Base-by-base conservation (phyloP, 2,329 filamentous ascomycete genomes). In the Teratosphaeria pseudoeucalypti region DNA sequence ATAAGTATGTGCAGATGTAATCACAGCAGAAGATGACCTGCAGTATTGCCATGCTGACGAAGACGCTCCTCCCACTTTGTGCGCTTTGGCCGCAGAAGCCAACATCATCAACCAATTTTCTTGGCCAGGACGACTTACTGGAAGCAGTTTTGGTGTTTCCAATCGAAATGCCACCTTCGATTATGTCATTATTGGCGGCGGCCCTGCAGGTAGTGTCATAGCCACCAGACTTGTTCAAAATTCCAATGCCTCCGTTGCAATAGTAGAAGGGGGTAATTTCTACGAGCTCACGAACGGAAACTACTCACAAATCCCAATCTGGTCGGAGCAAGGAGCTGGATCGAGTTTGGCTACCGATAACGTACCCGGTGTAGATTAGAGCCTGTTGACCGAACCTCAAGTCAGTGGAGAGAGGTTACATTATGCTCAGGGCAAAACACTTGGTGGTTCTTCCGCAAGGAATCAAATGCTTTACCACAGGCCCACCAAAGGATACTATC, bases 401-500 rank as follows among this genome's bases (percentile, higher is more conserved):
- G 59, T 62, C 19, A 64, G 63, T 12, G 56, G 52, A 6, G 34
- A 54, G n/a, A 60, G 27, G 2, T 54, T 63, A 11, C 59, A 59
- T 23, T 65, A 68, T 47, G 58, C 62, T 11, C 63, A 63, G 54
- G 66, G 65, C 12, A 68, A 65, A 56, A 55, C 37, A n/a, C 52
- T 69, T 5, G 66, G 65, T 34, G 67, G 67, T 16, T 64, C 60
- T 29, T 66, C 63, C 9, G 66, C 64, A 10, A 59, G 63, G 12
- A 68, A 68, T 54, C 64, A 64, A 37, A 63, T 61, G 57, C 59
- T 60, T 32, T 67, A 65, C 43, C 63, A 67, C 12, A 58, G 70
- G 29, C 64, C 67, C 1, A 70, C 71, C 6, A 57, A 60, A 4
- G 71, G 63, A 12, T 67, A 65, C 29, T 67, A 71, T 62, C 61